phyloP scores from a whole-genome alignment of 495 filamentous ascomycete species.

The Zalerion maritima region DNA sequence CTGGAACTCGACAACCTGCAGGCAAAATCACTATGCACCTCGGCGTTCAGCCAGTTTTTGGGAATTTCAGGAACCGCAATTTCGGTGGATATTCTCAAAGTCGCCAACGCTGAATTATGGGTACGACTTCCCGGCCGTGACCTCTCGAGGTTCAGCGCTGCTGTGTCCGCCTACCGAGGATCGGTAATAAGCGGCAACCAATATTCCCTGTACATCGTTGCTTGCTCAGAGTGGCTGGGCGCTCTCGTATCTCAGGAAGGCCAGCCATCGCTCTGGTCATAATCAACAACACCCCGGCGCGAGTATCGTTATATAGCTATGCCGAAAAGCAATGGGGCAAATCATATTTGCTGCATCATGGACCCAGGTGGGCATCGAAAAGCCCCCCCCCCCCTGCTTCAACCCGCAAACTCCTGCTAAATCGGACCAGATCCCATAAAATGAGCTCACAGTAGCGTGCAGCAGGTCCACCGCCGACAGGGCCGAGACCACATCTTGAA shows the following conservation, averaged over 20 bases:
- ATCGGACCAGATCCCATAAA: too few relatives aligned
- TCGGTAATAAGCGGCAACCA: conserved; percentile 31
- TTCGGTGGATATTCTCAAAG: conserved; percentile 63
- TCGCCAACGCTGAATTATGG: conserved; percentile 46
- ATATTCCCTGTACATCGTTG: conserved; percentile 20
- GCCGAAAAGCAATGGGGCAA: too few relatives aligned
- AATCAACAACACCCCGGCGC: too few relatives aligned
- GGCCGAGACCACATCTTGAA: too few relatives aligned
- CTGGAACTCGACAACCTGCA: conserved; percentile 55
- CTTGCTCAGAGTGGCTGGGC: conserved; percentile 33
- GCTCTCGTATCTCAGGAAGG: conserved; percentile 23
- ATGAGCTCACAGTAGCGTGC: too few relatives aligned
- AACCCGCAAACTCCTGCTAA: too few relatives aligned
- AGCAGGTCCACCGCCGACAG: too few relatives aligned
- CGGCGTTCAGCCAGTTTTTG: conserved; percentile 66
- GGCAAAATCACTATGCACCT: conserved; percentile 52
- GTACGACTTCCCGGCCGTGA: conserved; percentile 62
- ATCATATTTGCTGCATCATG: too few relatives aligned
- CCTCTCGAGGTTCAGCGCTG: conserved; percentile 36
- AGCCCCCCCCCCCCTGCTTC: too few relatives aligned
- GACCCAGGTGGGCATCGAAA: too few relatives aligned
- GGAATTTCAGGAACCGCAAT: conserved; percentile 65
- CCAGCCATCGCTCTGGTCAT: conserved; percentile 21
- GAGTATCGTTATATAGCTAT: too few relatives aligned
- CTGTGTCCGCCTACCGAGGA: conserved; percentile 53